phyloP scores from a whole-genome alignment of 2,329 filamentous ascomycete genomes.

The Alternaria ventricosa region DNA sequence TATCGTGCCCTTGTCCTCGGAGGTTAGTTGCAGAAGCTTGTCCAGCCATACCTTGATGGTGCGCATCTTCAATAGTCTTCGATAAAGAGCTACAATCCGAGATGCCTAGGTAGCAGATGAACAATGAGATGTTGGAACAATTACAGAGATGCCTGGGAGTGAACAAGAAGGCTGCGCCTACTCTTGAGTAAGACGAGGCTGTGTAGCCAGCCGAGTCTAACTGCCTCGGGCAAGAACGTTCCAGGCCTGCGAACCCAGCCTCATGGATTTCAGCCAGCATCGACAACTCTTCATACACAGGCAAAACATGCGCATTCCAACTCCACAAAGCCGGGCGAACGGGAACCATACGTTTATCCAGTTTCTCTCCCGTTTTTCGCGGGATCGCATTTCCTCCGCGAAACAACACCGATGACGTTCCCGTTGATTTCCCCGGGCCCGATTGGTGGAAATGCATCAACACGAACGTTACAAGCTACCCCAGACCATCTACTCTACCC shows the following conservation, averaged over 20 bases:
- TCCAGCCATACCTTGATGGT: not conserved
- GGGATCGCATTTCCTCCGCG: not conserved
- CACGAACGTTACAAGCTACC: not conserved
- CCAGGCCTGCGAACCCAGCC: not conserved
- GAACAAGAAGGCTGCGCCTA: too few relatives aligned
- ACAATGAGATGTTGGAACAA: too few relatives aligned
- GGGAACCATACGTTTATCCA: not conserved
- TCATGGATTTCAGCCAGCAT: not conserved
- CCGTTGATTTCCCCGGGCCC: not conserved
- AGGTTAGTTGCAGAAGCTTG: not conserved
- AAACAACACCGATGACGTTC: not conserved
- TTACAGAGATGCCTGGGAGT: too few relatives aligned
- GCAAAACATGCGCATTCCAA: not conserved
- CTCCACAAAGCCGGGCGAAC: not conserved
- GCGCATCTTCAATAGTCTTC: too few relatives aligned
- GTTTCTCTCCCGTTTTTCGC: not conserved
- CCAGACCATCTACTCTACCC: not conserved
- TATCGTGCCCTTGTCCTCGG: not conserved
- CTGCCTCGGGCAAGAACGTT: not conserved
- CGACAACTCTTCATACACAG: not conserved
- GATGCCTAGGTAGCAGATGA: too few relatives aligned
- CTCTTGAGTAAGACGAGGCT: not conserved
- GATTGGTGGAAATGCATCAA: constrained; percentile 17
- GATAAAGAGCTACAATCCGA: too few relatives aligned
- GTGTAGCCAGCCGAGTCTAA: not conserved